phyloP scores from a whole-genome alignment of 768 basidiomycete species.

The Boletus huronensis region DNA sequence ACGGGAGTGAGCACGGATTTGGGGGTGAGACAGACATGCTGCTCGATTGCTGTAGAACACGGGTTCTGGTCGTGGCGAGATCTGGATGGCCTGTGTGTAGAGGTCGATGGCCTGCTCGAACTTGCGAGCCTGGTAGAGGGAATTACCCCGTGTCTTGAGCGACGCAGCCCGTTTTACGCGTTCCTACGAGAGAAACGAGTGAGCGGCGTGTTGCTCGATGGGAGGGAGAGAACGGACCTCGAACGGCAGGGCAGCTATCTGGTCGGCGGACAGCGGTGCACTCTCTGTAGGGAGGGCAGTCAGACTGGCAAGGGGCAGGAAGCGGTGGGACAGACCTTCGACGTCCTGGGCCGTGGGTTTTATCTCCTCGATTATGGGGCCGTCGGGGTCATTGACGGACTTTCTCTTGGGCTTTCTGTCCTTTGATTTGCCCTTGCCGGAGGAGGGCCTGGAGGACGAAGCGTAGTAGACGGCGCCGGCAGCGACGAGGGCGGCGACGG shows the following conservation, averaged over 20 bases:
- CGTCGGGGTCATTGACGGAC: conserved; percentile 53
- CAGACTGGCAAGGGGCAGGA: not conserved
- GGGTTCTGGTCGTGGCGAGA: conserved; percentile 77
- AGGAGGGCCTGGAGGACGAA: conserved; percentile 35
- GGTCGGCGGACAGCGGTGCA: conserved; percentile 44
- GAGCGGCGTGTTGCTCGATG: not conserved
- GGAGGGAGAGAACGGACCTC: conserved; percentile 42
- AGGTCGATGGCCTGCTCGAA: conserved; percentile 57
- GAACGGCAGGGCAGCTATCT: conserved; percentile 53
- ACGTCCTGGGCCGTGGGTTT: conserved; percentile 42
- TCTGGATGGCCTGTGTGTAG: conserved; percentile 73
- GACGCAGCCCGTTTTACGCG: conserved; percentile 57
- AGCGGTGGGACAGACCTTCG: conserved; percentile 26
- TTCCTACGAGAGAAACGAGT: conserved; percentile 43
- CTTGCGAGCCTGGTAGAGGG: conserved; percentile 60
- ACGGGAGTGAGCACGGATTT: not conserved
- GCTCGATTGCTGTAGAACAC: conserved; percentile 97
- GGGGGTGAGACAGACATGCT: conserved; percentile 61
- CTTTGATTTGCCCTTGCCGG: conserved; percentile 47
- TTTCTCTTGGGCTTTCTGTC: conserved; percentile 52
- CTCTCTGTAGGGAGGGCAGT: conserved; percentile 34
- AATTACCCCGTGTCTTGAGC: conserved; percentile 71
- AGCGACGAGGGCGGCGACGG: conserved; percentile 67
- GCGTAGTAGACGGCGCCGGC: conserved; percentile 75
- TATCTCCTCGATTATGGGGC: conserved; percentile 79